These are phyloP conservation scores for Kazachstania africana DNA, from an alignment of 805 yeast species.

Conservation along the genomic window DNA sequence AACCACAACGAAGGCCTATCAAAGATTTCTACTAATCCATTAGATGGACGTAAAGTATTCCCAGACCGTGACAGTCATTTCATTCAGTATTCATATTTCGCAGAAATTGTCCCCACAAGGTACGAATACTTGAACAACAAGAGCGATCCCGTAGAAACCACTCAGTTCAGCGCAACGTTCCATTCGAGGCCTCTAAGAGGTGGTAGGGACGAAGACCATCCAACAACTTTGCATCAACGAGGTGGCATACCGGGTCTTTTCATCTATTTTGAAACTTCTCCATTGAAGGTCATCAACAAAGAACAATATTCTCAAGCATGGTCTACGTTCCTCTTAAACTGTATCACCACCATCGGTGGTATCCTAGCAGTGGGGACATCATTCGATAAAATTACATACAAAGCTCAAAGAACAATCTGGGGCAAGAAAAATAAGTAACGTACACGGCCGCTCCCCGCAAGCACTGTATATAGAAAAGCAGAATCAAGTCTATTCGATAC, in stretches of 20 bases:
- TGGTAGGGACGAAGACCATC: constrained; percentile 86
- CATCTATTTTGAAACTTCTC: constrained; percentile 83
- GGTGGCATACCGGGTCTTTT: constrained; percentile 91
- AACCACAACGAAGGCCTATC: constrained; percentile 8
- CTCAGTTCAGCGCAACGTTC: constrained; percentile 79
- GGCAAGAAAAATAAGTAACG: constrained; percentile 17
- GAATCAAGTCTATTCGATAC: no score
- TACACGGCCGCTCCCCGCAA: no score
- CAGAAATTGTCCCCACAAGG: constrained; percentile 85
- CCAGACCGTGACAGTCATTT: constrained; percentile 36
- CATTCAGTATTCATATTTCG: constrained; percentile 62
- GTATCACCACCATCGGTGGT: constrained; percentile 85
- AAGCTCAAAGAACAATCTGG: constrained; percentile 64
- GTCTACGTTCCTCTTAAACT: constrained; percentile 73
- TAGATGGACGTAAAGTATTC: constrained; percentile 38
- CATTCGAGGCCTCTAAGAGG: constrained; percentile 82
- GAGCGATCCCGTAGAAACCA: constrained; percentile 45
- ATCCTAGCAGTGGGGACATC: constrained; percentile 86
- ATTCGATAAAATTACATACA: constrained; percentile 78
- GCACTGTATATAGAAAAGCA: no score
- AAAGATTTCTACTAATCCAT: constrained; percentile 42
- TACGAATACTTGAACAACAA: constrained; percentile 49
- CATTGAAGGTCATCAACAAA: constrained; percentile 78
- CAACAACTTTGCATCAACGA: constrained; percentile 63
- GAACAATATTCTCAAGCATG: constrained; percentile 60